These are phyloP conservation scores for Tricholoma sp. DNA, from an alignment of 768 basidiomycete genomes.

Conservation along the genomic window DNA sequence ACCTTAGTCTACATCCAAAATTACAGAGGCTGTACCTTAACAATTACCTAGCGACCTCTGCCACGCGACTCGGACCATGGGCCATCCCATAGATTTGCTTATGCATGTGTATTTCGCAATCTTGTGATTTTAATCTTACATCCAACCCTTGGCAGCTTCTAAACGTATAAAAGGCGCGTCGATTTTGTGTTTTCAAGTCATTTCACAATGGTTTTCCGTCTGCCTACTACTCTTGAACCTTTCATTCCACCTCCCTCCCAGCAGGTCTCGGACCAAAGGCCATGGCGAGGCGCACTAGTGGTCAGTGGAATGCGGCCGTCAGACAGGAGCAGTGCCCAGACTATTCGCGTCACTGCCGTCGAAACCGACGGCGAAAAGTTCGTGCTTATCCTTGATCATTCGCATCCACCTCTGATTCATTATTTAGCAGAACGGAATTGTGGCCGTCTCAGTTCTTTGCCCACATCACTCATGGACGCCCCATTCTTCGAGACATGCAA, in stretches of 20 bases:
- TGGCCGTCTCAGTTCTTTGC: constrained; percentile 52
- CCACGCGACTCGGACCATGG: constrained; percentile 26
- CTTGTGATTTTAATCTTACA: constrained; percentile 16
- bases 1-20: neutral
- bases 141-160: constrained; percentile 7
- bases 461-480: constrained; percentile 35
- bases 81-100: constrained; percentile 16
- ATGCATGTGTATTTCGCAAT: constrained; percentile 9
- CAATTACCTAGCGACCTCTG: constrained; percentile 26
- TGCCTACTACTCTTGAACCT: constrained; percentile 56
- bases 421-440: constrained; percentile 42
- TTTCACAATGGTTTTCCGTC: constrained; percentile 52
- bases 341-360: constrained; percentile 56
- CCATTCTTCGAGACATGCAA: constrained; percentile 42
- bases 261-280: constrained; percentile 37
- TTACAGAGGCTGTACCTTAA: constrained; percentile 22
- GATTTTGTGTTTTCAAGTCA: constrained; percentile 25
- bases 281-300: constrained; percentile 56
- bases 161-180: constrained; percentile 37
- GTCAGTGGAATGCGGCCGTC: constrained; percentile 44
- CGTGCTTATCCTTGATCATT: constrained; percentile 20
- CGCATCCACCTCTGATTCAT: constrained; percentile 21
- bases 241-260: constrained; percentile 51
- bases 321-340: constrained; percentile 44
- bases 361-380: constrained; percentile 73